Evolutionary conservation across 768 basidiomycete genomes (phyloP).

Genomic region (Crucibulum laeve): DNA sequence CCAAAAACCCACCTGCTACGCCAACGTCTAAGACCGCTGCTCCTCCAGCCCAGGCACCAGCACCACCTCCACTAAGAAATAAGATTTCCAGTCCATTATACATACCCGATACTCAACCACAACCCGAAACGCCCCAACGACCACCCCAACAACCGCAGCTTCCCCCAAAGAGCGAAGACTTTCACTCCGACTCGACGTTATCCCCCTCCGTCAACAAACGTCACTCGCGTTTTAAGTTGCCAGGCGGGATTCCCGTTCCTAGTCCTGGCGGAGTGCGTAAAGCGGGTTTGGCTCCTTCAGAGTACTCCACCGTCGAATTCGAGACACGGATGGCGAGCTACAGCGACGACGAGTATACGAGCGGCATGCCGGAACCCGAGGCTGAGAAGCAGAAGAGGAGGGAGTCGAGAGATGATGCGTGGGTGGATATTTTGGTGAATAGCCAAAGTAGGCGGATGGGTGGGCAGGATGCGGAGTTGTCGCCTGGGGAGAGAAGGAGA

Average conservation of each 20-base stretch:
- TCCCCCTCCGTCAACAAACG: conserved; percentile 31
- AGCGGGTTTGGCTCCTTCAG: conserved; percentile 59
- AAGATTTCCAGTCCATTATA: conserved; percentile 15
- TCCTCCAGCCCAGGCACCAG: conserved; percentile 10
- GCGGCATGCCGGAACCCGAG: conserved; percentile 29
- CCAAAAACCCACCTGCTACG: conserved; percentile 15
- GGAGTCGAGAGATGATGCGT: conserved; percentile 65
- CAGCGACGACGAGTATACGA: conserved; percentile 41
- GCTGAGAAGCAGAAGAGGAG: conserved; percentile 41
- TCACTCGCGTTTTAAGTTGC: conserved; percentile 56
- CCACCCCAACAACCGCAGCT: no score
- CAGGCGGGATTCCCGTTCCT: conserved; percentile 44
- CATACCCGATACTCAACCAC: conserved; percentile 15
- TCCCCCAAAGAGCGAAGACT: conserved; percentile 30
- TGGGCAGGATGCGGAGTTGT: conserved; percentile 46
- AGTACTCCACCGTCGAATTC: conserved; percentile 80
- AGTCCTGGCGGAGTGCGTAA: conserved; percentile 46
- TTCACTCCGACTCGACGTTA: conserved; percentile 26
- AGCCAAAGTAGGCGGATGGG: conserved; percentile 46
- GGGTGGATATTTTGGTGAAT: conserved; percentile 84
- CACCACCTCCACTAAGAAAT: conserved; percentile 14
- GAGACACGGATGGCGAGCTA: conserved; percentile 74
- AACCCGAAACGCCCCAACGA: conserved; percentile 16
- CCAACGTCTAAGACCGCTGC: conserved; percentile 12
- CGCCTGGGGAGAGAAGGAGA: conserved; percentile 26